Conservation (phyloP, 352 stramenopile species). For the Pilasporangium apinafurcum region DNA sequence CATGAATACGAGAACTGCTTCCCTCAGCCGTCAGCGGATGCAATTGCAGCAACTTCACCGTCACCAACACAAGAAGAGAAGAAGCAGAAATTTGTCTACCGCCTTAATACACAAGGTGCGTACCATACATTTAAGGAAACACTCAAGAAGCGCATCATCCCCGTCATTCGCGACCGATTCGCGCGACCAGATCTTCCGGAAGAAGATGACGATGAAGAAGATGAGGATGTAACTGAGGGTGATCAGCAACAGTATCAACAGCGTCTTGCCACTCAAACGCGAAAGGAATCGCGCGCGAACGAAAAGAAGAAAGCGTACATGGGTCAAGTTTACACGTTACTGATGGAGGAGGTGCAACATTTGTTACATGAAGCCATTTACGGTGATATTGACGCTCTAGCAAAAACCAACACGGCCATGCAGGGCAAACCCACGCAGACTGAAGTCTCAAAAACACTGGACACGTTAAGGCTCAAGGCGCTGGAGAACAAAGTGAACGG, state of each 20-base stretch:
- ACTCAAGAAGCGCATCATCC: conserved; percentile 77
- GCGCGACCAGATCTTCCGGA: conserved; percentile 13
- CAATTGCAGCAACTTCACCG: no score
- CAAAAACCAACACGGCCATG: conserved; percentile 14
- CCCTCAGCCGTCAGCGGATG: no score
- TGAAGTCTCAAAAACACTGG: conserved; percentile 18
- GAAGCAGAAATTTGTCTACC: conserved; percentile 66
- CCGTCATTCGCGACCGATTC: conserved; percentile 60
- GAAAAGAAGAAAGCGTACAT: conserved; percentile 53
- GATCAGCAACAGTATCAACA: conserved; percentile 1
- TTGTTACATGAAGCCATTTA: conserved; percentile 63
- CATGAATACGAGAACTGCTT: conserved; percentile 53
- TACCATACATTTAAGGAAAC: conserved; percentile 83
- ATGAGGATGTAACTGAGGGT: neutral
- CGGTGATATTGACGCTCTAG: conserved; percentile 21
- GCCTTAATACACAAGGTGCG: conserved; percentile 64
- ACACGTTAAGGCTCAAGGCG: conserved; percentile 37
- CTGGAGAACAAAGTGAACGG: conserved; percentile 69
- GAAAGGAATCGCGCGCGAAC: conserved; percentile 2
- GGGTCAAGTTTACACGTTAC: conserved; percentile 49
- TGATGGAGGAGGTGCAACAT: conserved; percentile 75
- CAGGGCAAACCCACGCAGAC: conserved; percentile 14
- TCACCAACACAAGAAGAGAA: conserved; percentile 45
- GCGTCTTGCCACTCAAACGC: neutral
- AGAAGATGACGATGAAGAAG: conserved; percentile 8